Percentiles rank a stretch among this genome's conserved stretches.
Conservation (phyloP, 1,284 basidiomycete genomes). For the Sanguinoderma infundibulare region DNA sequence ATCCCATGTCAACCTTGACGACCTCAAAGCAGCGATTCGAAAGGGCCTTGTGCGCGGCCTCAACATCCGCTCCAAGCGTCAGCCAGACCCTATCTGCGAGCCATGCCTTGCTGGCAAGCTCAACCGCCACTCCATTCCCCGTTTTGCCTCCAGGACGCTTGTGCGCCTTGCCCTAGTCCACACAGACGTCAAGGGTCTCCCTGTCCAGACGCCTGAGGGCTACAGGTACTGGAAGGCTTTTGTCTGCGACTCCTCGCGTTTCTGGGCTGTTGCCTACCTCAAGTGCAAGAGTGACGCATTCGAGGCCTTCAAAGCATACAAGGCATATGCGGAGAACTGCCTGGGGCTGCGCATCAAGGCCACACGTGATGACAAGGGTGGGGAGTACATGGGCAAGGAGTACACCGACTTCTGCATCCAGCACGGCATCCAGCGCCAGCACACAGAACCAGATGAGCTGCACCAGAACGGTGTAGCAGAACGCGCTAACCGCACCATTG, state of each 20-base stretch:
- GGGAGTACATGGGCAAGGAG: not conserved
- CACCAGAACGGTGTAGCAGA: too few relatives aligned
- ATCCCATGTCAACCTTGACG: not conserved
- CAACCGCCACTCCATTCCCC: too few relatives aligned
- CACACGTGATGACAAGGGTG: not conserved
- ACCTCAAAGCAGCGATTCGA: not conserved
- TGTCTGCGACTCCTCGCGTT: too few relatives aligned
- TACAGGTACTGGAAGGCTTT: too few relatives aligned
- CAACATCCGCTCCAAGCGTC: conserved; percentile 6
- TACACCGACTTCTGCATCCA: not conserved
- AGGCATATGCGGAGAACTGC: not conserved
- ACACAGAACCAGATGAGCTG: not conserved
- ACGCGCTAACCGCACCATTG: too few relatives aligned
- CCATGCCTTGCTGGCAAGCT: conserved; percentile 1
- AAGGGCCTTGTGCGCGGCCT: conserved; percentile 17
- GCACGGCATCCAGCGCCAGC: not conserved
- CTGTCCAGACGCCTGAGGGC: too few relatives aligned
- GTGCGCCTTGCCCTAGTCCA: too few relatives aligned
- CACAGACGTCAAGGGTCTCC: too few relatives aligned
- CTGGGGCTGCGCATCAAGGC: too few relatives aligned
- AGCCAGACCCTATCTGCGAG: conserved; percentile 20
- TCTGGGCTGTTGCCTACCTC: not conserved
- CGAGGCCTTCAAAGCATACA: not conserved
- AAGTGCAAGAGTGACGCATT: not conserved
- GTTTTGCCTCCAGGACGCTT: too few relatives aligned